Conservation (phyloP, 495 filamentous ascomycete genomes). For the Xylaria flabelliformis region DNA sequence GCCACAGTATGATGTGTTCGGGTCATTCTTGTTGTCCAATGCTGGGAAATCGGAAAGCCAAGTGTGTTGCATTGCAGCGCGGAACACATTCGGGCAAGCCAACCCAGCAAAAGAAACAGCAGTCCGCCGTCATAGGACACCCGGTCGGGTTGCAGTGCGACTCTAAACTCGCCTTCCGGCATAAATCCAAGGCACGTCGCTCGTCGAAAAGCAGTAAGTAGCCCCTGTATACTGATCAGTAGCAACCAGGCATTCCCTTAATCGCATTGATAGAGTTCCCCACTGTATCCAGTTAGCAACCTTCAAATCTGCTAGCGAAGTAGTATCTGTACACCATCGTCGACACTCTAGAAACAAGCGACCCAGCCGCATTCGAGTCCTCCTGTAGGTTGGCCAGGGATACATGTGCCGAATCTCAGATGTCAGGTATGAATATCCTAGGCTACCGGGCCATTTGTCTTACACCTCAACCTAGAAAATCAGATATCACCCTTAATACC, state of each 20-base stretch:
- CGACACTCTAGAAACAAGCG: slow-evolving; percentile 13
- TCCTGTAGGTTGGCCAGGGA: background rate
- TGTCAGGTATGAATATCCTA: background rate
- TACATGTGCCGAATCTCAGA: background rate
- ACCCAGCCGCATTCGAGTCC: slow-evolving; percentile 1
- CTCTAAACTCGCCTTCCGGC: slow-evolving; percentile 24
- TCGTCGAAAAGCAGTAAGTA: slow-evolving; percentile 7
- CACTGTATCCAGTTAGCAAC: background rate
- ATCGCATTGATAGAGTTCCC: slow-evolving; percentile 11
- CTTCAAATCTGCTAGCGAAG: slow-evolving; percentile 14
- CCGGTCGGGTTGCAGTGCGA: slow-evolving; percentile 11
- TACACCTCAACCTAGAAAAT: background rate
- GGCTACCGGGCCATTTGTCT: slow-evolving; percentile 2
- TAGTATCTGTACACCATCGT: slow-evolving; percentile 25
- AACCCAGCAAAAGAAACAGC: slow-evolving; percentile 16
- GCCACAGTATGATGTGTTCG: slow-evolving; percentile 19
- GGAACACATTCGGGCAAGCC: slow-evolving; percentile 11
- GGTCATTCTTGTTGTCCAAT: slow-evolving; percentile 19
- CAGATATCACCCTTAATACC: background rate
- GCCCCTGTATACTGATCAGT: slow-evolving; percentile 13
- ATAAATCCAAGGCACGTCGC: slow-evolving; percentile 18
- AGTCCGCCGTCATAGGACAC: slow-evolving; percentile 21
- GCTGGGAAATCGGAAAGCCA: slow-evolving; percentile 15
- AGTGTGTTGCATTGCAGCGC: slow-evolving; percentile 22
- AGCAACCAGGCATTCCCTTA: slow-evolving; percentile 7